Conservation (phyloP, 2,329 filamentous ascomycete genomes). For the Trichoderma asperellum region DNA sequence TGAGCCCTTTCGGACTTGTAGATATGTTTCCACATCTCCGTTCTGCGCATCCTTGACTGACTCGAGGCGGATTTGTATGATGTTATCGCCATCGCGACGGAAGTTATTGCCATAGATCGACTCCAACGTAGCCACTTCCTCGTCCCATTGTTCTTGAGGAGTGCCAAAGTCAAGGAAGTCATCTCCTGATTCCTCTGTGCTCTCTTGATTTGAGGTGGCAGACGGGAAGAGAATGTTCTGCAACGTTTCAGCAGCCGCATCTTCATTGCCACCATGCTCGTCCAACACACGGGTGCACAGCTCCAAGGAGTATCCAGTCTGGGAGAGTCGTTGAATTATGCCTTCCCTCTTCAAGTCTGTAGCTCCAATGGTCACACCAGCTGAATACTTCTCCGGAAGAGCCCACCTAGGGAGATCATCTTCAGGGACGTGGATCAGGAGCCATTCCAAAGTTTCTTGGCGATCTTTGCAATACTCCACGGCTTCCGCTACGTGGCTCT, state of each 20-base stretch:
- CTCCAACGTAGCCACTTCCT: constrained; percentile 81
- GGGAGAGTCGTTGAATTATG: constrained; percentile 77
- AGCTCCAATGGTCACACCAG: constrained; percentile 83
- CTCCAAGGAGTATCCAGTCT: constrained; percentile 83
- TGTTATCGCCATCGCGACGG: constrained; percentile 59
- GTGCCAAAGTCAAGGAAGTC: constrained; percentile 54
- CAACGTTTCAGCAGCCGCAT: constrained; percentile 74
- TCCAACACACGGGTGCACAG: constrained; percentile 80
- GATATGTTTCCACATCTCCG: constrained; percentile 55
- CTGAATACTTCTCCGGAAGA: constrained; percentile 87
- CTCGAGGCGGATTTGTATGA: constrained; percentile 72
- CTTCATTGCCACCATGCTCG: constrained; percentile 71
- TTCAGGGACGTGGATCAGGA: constrained; percentile 94
- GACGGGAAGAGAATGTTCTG: constrained; percentile 57
- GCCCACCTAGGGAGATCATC: constrained; percentile 95
- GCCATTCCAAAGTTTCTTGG: constrained; percentile 93
- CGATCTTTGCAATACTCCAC: constrained; percentile 84
- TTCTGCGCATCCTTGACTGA: constrained; percentile 55
- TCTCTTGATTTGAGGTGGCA: constrained; percentile 15
- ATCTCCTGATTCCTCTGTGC: constrained; percentile 37
- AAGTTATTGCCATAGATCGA: constrained; percentile 83
- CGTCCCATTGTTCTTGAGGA: constrained; percentile 73
- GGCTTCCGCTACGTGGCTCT: constrained; percentile 87
- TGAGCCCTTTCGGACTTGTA: constrained; percentile 72
- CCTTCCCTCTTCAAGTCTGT: constrained; percentile 80